phyloP scores from a whole-genome alignment of 192 early-diverging fungal species.

The Coemansia sp. region DNA sequence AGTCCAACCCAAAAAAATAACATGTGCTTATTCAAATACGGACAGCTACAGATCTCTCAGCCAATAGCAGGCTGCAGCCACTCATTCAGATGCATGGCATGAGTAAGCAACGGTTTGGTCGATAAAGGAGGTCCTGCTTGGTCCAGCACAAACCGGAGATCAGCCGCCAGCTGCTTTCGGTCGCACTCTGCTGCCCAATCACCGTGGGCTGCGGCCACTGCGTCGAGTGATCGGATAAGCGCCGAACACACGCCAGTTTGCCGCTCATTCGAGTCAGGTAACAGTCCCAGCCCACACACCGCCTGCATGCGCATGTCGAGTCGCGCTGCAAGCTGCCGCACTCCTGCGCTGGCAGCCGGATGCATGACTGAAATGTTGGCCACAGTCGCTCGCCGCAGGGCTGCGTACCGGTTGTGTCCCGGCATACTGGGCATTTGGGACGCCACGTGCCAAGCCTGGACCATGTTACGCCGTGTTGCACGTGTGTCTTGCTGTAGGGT shows the following conservation, averaged over 20 bases:
- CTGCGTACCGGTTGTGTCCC: constrained; percentile 17
- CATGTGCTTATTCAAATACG: not conserved
- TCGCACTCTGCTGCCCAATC: constrained; percentile 24
- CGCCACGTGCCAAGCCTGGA: constrained; percentile 28
- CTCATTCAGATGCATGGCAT: constrained; percentile 6
- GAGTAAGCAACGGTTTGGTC: not conserved
- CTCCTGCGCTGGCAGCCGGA: constrained; percentile 7
- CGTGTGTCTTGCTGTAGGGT: constrained; percentile 10
- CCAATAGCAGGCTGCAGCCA: not conserved
- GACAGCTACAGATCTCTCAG: not conserved
- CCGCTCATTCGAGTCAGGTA: not conserved
- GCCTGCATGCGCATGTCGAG: constrained; percentile 36
- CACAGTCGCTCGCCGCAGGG: constrained; percentile 21
- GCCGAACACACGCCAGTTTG: constrained; percentile 8
- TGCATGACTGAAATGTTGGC: not conserved
- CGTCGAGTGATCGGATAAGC: constrained; percentile 1
- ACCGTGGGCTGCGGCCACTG: not conserved
- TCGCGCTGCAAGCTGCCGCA: constrained; percentile 15
- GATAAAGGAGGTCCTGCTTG: not conserved
- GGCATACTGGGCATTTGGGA: not conserved
- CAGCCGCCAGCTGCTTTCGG: constrained; percentile 23
- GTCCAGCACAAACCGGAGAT: constrained; percentile 21
- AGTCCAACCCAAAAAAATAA: not conserved
- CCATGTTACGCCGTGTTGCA: constrained; percentile 38
- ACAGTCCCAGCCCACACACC: constrained; percentile 26